Percentiles rank a stretch among this genome's conserved stretches.
Conservation (phyloP, 495 filamentous ascomycete species). For the Penicillium chermesinum region DNA sequence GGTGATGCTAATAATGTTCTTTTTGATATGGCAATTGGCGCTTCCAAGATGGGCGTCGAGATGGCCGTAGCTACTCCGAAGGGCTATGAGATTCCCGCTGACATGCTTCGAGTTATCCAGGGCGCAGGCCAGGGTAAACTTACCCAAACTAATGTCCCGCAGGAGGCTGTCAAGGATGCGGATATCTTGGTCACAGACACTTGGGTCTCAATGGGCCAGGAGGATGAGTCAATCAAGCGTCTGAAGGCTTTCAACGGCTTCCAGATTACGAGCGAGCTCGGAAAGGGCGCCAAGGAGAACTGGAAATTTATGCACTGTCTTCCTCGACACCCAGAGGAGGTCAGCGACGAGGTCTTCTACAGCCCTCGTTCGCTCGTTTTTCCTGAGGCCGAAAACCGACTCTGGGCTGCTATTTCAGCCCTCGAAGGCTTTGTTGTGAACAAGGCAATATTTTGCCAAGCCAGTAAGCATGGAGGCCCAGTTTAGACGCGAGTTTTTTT, state of each 20-base stretch:
- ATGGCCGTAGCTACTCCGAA: slow-evolving; percentile 80
- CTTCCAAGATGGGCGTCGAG: slow-evolving; percentile 78
- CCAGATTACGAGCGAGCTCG: slow-evolving; percentile 80
- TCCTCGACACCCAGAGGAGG: slow-evolving; percentile 90
- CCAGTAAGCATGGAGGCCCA: neutral
- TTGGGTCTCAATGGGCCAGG: slow-evolving; percentile 97
- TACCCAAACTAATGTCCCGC: slow-evolving; percentile 69
- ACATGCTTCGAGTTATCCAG: slow-evolving; percentile 65
- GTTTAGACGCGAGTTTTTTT: too few species aligned
- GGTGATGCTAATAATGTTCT: slow-evolving; percentile 97
- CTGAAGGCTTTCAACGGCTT: slow-evolving; percentile 81
- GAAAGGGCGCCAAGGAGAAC: slow-evolving; percentile 74
- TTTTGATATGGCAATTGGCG: slow-evolving; percentile 83
- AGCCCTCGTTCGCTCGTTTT: slow-evolving; percentile 77
- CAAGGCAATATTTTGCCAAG: slow-evolving; percentile 55
- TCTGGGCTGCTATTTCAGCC: slow-evolving; percentile 84
- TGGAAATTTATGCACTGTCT: slow-evolving; percentile 99
- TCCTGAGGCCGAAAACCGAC: slow-evolving; percentile 85
- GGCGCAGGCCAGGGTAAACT: slow-evolving; percentile 55
- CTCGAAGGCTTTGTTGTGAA: slow-evolving; percentile 90
- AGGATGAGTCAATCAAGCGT: slow-evolving; percentile 69
- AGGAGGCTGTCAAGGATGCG: slow-evolving; percentile 83
- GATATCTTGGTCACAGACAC: slow-evolving; percentile 94
- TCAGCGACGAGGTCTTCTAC: slow-evolving; percentile 92
- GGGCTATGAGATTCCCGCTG: slow-evolving; percentile 69